These are phyloP conservation scores for Rubroboletus pulcherrimus DNA, from an alignment of 768 basidiomycete species.

Conservation along the genomic window DNA sequence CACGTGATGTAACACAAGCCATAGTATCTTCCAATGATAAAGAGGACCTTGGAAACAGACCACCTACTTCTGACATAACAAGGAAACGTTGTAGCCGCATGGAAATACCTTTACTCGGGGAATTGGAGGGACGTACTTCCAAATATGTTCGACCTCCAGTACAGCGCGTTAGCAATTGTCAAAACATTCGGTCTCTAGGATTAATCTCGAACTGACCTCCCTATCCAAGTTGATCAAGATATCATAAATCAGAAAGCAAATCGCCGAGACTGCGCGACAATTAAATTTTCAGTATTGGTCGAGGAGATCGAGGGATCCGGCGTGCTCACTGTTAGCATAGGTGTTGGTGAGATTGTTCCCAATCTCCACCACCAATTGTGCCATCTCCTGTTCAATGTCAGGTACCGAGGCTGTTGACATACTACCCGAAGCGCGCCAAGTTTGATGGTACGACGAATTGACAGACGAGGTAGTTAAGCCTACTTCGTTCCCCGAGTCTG, in stretches of 20 bases:
- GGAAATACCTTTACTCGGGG: neutral
- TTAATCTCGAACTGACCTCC: constrained; percentile 1
- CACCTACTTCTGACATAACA: neutral
- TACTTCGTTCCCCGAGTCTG: neutral
- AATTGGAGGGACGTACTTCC: neutral
- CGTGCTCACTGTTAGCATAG: neutral
- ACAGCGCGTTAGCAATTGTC: neutral
- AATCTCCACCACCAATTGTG: neutral
- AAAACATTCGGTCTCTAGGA: no score
- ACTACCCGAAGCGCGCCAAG: neutral
- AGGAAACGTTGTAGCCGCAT: neutral
- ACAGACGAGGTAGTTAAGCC: neutral
- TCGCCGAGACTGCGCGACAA: neutral
- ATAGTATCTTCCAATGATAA: constrained; percentile 7
- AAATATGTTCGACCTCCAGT: neutral
- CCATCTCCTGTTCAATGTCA: neutral
- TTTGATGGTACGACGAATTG: neutral
- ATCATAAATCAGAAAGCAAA: neutral
- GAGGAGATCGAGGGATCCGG: neutral
- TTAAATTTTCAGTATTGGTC: no score
- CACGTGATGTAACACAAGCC: neutral
- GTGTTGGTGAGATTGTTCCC: neutral
- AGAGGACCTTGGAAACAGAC: neutral
- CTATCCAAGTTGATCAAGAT: constrained; percentile 4
- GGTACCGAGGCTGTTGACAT: neutral